Evolutionary conservation across 495 filamentous ascomycete genomes (phyloP).

Genomic region (Aspergillus leporis): DNA sequence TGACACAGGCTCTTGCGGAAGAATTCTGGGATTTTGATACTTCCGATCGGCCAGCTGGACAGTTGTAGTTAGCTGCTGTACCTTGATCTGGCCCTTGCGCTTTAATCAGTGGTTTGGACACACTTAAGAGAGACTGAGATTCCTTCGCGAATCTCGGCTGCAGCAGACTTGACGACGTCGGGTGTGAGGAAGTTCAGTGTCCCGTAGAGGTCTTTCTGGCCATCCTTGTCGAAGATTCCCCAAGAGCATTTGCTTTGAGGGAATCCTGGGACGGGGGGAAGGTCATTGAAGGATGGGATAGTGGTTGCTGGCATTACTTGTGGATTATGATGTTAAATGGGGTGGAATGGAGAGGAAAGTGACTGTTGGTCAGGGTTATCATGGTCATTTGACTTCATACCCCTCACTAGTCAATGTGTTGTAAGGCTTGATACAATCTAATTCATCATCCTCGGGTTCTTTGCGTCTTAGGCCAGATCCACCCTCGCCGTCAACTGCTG

Average conservation of each 20-base stretch:
- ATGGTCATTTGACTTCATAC: background rate
- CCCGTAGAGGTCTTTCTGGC: slow-evolving; percentile 58
- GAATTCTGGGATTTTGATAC: slow-evolving; percentile 48
- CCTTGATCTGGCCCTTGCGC: too few species aligned
- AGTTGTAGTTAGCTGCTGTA: background rate
- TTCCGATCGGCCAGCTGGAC: slow-evolving; percentile 41
- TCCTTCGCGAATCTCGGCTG: slow-evolving; percentile 52
- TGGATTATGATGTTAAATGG: slow-evolving; percentile 3
- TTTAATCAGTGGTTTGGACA: slow-evolving; percentile 6
- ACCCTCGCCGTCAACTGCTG: background rate
- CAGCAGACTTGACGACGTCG: slow-evolving; percentile 51
- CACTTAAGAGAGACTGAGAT: slow-evolving; percentile 62
- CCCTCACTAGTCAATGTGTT: background rate
- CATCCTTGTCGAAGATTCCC: slow-evolving; percentile 65
- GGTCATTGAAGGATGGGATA: slow-evolving; percentile 54
- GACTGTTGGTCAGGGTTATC: background rate
- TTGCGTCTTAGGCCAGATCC: background rate
- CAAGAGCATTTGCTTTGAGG: slow-evolving; percentile 62
- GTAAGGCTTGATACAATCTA: background rate
- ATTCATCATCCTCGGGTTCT: background rate
- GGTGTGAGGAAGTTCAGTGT: slow-evolving; percentile 61
- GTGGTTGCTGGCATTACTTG: slow-evolving; percentile 1
- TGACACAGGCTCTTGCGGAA: slow-evolving; percentile 54
- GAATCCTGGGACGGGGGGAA: slow-evolving; percentile 59
- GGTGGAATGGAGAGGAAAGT: background rate